Base-by-base conservation (phyloP, 495 filamentous ascomycete genomes). In the Penicillium psychrofluorescens region DNA sequence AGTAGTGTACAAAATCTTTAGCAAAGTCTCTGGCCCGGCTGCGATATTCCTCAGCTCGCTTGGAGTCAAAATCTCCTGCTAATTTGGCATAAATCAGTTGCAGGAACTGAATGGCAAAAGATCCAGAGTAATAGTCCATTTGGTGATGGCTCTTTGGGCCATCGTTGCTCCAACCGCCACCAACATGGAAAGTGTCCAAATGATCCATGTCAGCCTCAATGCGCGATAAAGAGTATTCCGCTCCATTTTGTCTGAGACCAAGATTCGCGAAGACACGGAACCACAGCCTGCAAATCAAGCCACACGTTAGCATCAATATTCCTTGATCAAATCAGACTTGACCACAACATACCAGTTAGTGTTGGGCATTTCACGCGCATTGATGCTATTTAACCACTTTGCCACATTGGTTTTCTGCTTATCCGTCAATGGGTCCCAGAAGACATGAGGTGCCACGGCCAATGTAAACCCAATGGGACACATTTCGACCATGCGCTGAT, bases 401-500 rank as follows among this genome's bases (percentile, higher is more conserved):
- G 80, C 77, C 13, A 88, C 68, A 58, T 84, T 81, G 35, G 53
- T 63, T 52, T 74, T 77, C 51, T 83, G 74, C 49, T 67, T 66
- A 33, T 72, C 71, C 5, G 67, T 72, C 46, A 90, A 64, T 1
- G 75, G 75, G 33, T 80, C 65, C 85, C 84, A 90, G 44, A 90
- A 80, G 6, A 66, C 48, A 45, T 68, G 65, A 13, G 79, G 73
- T 11, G 77, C 80, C 33, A 84, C 78, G 11, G 77, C 80, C 45
- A 86, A 59, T 30, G 81, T 74, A 44, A 75, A 86, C 8, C 77
- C 77, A 44, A 89, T 71, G 10, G 85, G 84, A 53, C 83, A 88
- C 76, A 88, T 86, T 58, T 88, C 86, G 13, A 88, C 85, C 84
- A 88, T 89, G n/a, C 85, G 68, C 69, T 89, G 84, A 49, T 89